phyloP scores from a whole-genome alignment of 352 stramenopile species.

The Phytopythium vexans region DNA sequence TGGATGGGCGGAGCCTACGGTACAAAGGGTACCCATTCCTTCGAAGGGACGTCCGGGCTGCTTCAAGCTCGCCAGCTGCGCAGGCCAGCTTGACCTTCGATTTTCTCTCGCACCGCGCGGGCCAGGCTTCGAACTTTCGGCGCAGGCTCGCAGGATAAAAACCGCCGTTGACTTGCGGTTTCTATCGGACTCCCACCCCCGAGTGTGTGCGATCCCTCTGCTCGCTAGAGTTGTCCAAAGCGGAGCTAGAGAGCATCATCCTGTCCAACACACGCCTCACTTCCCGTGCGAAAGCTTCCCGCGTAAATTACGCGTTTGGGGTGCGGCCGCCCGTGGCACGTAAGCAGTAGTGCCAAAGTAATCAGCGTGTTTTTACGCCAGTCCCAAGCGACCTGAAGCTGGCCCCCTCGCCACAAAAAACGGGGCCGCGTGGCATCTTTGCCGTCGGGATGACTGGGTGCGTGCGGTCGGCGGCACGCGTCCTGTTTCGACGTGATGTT shows the following conservation, averaged over 20 bases:
- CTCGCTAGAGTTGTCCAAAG: too few species aligned
- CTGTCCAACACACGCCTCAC: background rate
- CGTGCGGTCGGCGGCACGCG: too few species aligned
- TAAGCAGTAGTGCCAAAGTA: background rate
- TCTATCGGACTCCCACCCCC: background rate
- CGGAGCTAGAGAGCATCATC: too few species aligned
- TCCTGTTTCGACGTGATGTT: too few species aligned
- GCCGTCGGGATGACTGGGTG: background rate
- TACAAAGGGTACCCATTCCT: slow-evolving; percentile 2
- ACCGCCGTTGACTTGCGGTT: background rate
- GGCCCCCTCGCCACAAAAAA: slow-evolving; percentile 1
- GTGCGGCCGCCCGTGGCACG: background rate
- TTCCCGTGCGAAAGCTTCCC: background rate
- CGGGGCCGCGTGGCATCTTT: background rate
- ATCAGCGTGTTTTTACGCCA: slow-evolving; percentile 4
- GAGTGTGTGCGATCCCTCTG: too few species aligned
- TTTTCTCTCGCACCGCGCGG: background rate
- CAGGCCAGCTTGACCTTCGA: slow-evolving; percentile 1
- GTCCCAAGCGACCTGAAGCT: background rate
- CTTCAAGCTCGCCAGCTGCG: too few species aligned
- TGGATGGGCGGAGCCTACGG: too few species aligned
- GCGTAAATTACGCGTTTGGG: background rate
- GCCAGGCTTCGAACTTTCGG: background rate
- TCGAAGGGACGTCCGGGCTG: slow-evolving; percentile 1
- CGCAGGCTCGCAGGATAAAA: background rate